Evolutionary conservation across 2,329 filamentous ascomycete species (phyloP).

Genomic region (Colletotrichum navitas): DNA sequence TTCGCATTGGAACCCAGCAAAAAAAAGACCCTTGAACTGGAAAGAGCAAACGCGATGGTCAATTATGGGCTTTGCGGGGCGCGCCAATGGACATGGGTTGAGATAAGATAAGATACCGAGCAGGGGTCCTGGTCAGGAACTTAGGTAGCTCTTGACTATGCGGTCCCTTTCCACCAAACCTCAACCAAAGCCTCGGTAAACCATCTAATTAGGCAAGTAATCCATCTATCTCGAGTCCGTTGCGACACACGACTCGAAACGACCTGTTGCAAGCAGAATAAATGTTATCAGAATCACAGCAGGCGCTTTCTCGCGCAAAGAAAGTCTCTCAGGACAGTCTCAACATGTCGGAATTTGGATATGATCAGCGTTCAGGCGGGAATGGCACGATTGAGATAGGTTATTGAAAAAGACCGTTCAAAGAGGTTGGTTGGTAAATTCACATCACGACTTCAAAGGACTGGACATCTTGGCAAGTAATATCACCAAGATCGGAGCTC

Average conservation of each 20-base stretch:
- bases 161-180: background rate
- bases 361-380: conserved; percentile 51
- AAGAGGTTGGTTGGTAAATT: conserved; percentile 28
- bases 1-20: conserved; percentile 6
- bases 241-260: conserved; percentile 42
- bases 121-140: background rate
- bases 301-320: conserved; percentile 45
- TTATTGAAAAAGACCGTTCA: conserved; percentile 46
- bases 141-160: too few species aligned
- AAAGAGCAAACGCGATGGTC: conserved; percentile 6
- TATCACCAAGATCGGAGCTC: conserved; percentile 54
- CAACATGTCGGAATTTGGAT: conserved; percentile 48
- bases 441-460: conserved; percentile 45
- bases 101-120: background rate
- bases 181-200: background rate
- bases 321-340: conserved; percentile 45
- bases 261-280: conserved; percentile 45
- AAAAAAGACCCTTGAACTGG: conserved; percentile 8
- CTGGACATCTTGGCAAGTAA: conserved; percentile 56
- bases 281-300: conserved; percentile 45
- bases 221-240: background rate
- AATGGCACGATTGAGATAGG: conserved; percentile 49
- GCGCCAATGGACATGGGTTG: background rate
- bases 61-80: conserved; percentile 5
- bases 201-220: background rate